Base-by-base conservation (phyloP, 1,284 basidiomycete species). In the Apiotrichum montevideense region DNA sequence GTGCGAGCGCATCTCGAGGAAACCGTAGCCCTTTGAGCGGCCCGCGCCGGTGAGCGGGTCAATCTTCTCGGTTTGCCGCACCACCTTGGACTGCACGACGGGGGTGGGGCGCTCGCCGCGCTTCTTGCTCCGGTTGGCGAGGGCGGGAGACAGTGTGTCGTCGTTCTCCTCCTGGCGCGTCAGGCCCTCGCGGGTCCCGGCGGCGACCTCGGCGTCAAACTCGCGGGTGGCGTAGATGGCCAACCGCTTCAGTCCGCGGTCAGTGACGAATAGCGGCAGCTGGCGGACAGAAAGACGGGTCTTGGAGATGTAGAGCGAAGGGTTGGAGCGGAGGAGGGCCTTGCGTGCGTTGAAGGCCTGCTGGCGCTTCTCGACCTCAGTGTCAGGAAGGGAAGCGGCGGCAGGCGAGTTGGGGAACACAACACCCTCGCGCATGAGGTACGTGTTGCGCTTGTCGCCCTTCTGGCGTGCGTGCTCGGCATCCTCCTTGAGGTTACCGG, bases 391-490 rank as follows among this genome's bases (percentile, higher is more conserved):
- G 0, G 80, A 79, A 41, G 82, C 81, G 0, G 91, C 87, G 3
- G 87, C 87, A 1, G 90, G 85, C 1, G 86, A 84, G 68, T 88
- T 91, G 1, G 91, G 88, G 66, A 93, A 82, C 63, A 96, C 88
- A 39, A 94, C 93, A 79, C 93, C 96, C 82, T 99, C 96, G 29
- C 90, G 85, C 68, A 99, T 83, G 53, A 99, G 83, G 76, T 98
- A 98, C 65, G 96, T 85, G 73, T 98, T 97, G 21, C 95, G 84
- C 77, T 96, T 96, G 76, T 99, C 96, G 1, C 87, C 86, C 75
- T 94, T 94, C 73, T 93, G 86, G 51, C 92, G 81, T 54, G 83
- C 82, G 66, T 85, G 84, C 68, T 95, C 91, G 6, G 87, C 86
- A 33, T 87, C 88, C 61, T 95, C 91, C 67, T 88, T 89, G 48